Evolutionary conservation across 2,329 filamentous ascomycete genomes (phyloP).

Genomic region (Moelleriella libera): DNA sequence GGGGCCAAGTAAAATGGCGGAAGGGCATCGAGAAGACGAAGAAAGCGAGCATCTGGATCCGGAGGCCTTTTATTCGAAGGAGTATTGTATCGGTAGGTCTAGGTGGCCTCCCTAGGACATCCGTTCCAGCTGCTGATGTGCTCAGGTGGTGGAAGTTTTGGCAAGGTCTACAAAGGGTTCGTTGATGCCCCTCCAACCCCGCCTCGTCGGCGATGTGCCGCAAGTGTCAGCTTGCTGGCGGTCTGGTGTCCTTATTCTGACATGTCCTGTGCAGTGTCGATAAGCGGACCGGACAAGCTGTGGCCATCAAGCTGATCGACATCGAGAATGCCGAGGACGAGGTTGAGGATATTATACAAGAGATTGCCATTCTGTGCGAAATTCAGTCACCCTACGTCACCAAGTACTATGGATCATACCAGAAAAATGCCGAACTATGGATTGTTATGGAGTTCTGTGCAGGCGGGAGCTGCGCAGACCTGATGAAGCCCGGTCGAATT

Average conservation of each 20-base stretch:
- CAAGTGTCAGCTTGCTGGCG: no score
- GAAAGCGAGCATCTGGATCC: slow-evolving; percentile 54
- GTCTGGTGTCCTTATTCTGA: slow-evolving; percentile 1
- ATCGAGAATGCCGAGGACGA: slow-evolving; percentile 98
- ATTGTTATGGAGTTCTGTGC: slow-evolving; percentile 99
- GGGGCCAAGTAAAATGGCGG: no score
- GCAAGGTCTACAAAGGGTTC: slow-evolving; percentile 96
- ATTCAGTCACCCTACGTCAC: slow-evolving; percentile 94
- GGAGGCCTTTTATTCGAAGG: slow-evolving; percentile 84
- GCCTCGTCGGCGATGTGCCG: no score
- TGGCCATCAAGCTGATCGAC: slow-evolving; percentile 97
- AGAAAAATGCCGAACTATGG: slow-evolving; percentile 93
- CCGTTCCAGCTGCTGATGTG: slow-evolving; percentile 9
- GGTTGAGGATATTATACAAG: slow-evolving; percentile 97
- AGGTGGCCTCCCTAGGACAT: neutral
- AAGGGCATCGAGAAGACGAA: slow-evolving; percentile 31
- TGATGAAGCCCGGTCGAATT: slow-evolving; percentile 87
- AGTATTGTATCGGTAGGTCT: slow-evolving; percentile 65
- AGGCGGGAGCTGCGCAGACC: slow-evolving; percentile 86
- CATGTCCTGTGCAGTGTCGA: slow-evolving; percentile 54
- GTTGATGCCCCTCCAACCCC: neutral
- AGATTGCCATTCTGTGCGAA: slow-evolving; percentile 94
- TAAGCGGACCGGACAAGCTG: slow-evolving; percentile 80
- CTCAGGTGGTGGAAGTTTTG: slow-evolving; percentile 87
- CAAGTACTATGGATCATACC: slow-evolving; percentile 92